phyloP scores from a whole-genome alignment of 768 basidiomycete species.

The Trichaptum fuscoviolaceum region DNA sequence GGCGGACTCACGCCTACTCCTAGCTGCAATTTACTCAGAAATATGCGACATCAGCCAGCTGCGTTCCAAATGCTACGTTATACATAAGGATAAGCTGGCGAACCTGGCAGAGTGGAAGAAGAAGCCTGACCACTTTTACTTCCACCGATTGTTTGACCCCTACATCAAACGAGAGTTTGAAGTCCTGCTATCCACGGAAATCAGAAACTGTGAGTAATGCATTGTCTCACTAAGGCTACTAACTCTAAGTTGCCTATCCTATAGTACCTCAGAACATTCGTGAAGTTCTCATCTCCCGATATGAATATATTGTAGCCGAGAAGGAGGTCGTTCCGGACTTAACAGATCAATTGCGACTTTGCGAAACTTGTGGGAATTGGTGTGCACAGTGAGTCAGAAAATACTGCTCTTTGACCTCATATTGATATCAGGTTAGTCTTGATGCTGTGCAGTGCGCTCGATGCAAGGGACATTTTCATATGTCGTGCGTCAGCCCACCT shows the following conservation, averaged over 20 bases:
- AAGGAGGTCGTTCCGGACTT: constrained; percentile 89
- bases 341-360: constrained; percentile 79
- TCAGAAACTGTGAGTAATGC: constrained; percentile 75
- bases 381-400: constrained; percentile 66
- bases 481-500: constrained; percentile 91
- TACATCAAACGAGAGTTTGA: constrained; percentile 99
- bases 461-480: constrained; percentile 93
- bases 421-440: constrained; percentile 35
- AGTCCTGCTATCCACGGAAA: constrained; percentile 79
- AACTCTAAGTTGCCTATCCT: constrained; percentile 10
- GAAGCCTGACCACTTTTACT: constrained; percentile 93
- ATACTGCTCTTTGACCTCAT: not conserved
- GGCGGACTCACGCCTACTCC: constrained; percentile 84
- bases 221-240: constrained; percentile 18
- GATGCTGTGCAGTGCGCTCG: constrained; percentile 88
- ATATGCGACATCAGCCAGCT: constrained; percentile 93
- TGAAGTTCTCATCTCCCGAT: constrained; percentile 69
- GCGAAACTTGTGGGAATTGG: constrained; percentile 84
- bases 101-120: constrained; percentile 94
- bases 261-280: constrained; percentile 80
- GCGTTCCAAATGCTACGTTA: constrained; percentile 88
- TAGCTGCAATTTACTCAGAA: constrained; percentile 96
- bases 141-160: constrained; percentile 91
- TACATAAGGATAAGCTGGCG: constrained; percentile 92
- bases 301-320: constrained; percentile 94